Base-by-base conservation (phyloP, 2,329 filamentous ascomycete species). In the Madurella mycetomatis region DNA sequence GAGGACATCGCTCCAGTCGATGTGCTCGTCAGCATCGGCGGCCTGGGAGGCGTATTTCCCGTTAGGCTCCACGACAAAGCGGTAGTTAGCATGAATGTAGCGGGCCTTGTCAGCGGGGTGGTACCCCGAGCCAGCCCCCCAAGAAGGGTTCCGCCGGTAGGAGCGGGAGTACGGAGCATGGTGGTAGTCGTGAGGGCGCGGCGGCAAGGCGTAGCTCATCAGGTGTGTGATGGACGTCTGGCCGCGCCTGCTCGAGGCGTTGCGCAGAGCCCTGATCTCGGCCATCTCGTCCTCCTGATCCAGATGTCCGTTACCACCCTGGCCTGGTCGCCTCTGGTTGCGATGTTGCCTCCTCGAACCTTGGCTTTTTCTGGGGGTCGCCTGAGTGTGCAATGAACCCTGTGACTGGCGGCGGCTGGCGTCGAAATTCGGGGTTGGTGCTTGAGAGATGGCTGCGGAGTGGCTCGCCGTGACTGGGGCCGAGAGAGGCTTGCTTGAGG, bases 171-270 rank as follows among this genome's bases (percentile, higher is more conserved):
- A 73, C 47, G 75, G 70, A 61, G 77, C 70, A 52, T 78, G 73
- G 53, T 75, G 69, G 48, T 77, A 76, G 63, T 83, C 80, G 64
- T 85, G 82, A 18, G 87, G 86, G 46, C 89, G 83, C 41, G 88
- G 85, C 18, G 92, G 88, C 17, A 90, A 77, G 43, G 88, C 85
- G 72, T 96, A 95, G 75, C 92, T 92, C 79, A 99, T 88, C 54
- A 99, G 76, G 72, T 99, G 94, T 41, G 94, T 97, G 68, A 99
- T 99, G 66, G 90, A 95, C 51, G 91, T 96, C 72, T 96, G 92
- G 51, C 94, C 94, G 65, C 94, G 90, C 55, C 94, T 86, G 66
- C 79, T 81, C n/a, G 76, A 78, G 12, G 79, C 70, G 61, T 82
- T 83, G 54, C 79, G 75, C 54, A 83, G 70, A 17, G 79, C 80